Base-by-base conservation (phyloP, 805 yeast species). In the Suhomyces xylopsoci region DNA sequence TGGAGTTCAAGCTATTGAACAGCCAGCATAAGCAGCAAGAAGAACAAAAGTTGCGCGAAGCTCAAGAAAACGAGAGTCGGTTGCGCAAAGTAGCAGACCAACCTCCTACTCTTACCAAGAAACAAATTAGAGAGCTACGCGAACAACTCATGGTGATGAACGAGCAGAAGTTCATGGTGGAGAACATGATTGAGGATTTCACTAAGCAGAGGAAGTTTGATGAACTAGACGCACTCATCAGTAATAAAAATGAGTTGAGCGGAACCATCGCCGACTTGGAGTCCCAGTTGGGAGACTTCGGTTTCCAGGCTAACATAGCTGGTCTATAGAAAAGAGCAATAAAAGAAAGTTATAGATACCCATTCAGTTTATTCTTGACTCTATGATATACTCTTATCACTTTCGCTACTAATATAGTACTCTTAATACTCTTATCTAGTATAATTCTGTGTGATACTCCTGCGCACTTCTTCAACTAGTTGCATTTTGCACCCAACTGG, bases 91-190 rank as follows among this genome's bases (percentile, higher is more conserved):
- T 26, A 9, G 28, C 46, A 7, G 30, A 34, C 7, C 65, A 65
- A 26, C 61, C 80, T 2, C 32, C 46, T 4, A 66, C 66, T 25
- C 61, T 80, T 2, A 77, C 84, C 4, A 77, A 80, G 59, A 70
- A 67, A 48, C 80, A 84, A 56, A 79, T 87, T 8, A 76, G 91
- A 43, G 77, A 77, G 48, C 69, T 77, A 25, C 70, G 94, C 45
- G 93, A 90, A 58, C 85, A 87, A 57, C 69, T 92, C 53, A 88
- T 92, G 87, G 97, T 93, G 9, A 69, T 90, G 62, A 86, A 86
- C 55, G 98, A 92, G 64, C 98, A 92, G 62, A 77, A 78, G 59
- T 92, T 81, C 58, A 68, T 93, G 55, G 84, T 93, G 2, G 81
- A 82, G 53, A 77, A 82, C 14, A 81, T 86, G 80, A 79, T 88